phyloP scores from a whole-genome alignment of 2,329 filamentous ascomycete genomes.

The Macrophomina pseudophaseolina region DNA sequence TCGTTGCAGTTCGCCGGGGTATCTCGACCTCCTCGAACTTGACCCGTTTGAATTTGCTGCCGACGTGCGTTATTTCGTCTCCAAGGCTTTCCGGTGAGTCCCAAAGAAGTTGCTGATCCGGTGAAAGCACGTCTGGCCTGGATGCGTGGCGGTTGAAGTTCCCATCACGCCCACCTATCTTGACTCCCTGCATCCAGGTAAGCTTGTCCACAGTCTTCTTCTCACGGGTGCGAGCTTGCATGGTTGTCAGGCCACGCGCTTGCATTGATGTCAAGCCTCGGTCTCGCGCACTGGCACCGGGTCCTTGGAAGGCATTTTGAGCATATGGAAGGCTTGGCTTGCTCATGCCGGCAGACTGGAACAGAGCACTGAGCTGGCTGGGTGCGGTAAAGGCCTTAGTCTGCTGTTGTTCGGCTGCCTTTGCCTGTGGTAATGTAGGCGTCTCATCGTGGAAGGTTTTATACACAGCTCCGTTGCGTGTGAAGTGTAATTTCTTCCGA shows the following conservation, averaged over 20 bases:
- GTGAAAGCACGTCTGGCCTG: constrained; percentile 28
- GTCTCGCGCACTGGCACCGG: constrained; percentile 19
- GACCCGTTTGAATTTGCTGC: constrained; percentile 65
- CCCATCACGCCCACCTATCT: constrained; percentile 55
- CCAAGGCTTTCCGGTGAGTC: constrained; percentile 57
- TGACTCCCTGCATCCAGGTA: constrained; percentile 69
- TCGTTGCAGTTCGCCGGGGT: constrained; percentile 57
- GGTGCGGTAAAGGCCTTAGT: constrained; percentile 13
- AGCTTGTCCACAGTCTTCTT: constrained; percentile 63
- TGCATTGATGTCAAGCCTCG: constrained; percentile 52
- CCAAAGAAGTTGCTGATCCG: constrained; percentile 30
- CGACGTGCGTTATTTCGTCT: constrained; percentile 66
- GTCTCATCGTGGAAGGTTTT: constrained; percentile 75
- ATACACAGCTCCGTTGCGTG: constrained; percentile 83
- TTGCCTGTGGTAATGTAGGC: constrained; percentile 22
- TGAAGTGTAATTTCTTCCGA: constrained; percentile 70
- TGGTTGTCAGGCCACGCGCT: constrained; percentile 53
- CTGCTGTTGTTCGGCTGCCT: constrained; percentile 14
- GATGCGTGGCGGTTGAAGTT: constrained; percentile 30
- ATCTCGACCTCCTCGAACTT: constrained; percentile 65
- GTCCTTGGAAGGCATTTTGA: constrained; percentile 37
- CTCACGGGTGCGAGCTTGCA: constrained; percentile 53
- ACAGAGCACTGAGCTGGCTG: constrained; percentile 30
- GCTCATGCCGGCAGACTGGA: constrained; percentile 32
- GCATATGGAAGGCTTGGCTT: constrained; percentile 30